These are phyloP conservation scores for Trichoderma virens DNA, from an alignment of 495 filamentous ascomycete species.

Conservation along the genomic window DNA sequence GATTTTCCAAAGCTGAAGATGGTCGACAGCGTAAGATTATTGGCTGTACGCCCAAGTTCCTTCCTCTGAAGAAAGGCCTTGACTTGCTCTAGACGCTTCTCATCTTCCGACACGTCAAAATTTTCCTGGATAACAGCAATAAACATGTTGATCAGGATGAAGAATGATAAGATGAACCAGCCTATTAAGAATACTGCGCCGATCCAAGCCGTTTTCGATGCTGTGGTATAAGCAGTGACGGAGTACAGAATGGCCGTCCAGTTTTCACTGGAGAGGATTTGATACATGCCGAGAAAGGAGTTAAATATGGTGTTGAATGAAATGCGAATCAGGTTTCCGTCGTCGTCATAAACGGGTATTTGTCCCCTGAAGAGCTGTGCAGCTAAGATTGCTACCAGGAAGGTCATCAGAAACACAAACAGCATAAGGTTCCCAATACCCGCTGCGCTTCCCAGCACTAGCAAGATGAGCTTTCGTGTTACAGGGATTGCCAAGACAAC, in stretches of 20 bases:
- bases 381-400: conserved; percentile 87
- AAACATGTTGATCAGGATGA: conserved; percentile 99
- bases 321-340: conserved; percentile 50
- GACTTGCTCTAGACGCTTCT: conserved; percentile 94
- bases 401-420: conserved; percentile 93
- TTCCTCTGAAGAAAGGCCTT: conserved; percentile 88
- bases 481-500: conserved; percentile 84
- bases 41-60: conserved; percentile 57
- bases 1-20: conserved; percentile 75
- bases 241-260: conserved; percentile 88
- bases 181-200: conserved; percentile 85
- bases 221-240: conserved; percentile 57
- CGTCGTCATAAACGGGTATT: conserved; percentile 50
- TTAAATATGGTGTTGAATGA: conserved; percentile 91
- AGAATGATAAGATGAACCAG: conserved; percentile 93
- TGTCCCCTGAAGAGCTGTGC: conserved; percentile 88
- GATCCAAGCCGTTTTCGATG: conserved; percentile 75
- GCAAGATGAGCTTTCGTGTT: conserved; percentile 72
- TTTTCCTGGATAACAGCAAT: conserved; percentile 99
- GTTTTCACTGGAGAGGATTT: conserved; percentile 93
- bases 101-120: conserved; percentile 98
- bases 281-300: conserved; percentile 96
- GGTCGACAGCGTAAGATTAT: conserved; percentile 77
- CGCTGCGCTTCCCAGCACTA: conserved; percentile 84
- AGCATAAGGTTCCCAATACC: conserved; percentile 92